These are phyloP conservation scores for Myochromella boudieri DNA, from an alignment of 768 basidiomycete species.

Conservation along the genomic window DNA sequence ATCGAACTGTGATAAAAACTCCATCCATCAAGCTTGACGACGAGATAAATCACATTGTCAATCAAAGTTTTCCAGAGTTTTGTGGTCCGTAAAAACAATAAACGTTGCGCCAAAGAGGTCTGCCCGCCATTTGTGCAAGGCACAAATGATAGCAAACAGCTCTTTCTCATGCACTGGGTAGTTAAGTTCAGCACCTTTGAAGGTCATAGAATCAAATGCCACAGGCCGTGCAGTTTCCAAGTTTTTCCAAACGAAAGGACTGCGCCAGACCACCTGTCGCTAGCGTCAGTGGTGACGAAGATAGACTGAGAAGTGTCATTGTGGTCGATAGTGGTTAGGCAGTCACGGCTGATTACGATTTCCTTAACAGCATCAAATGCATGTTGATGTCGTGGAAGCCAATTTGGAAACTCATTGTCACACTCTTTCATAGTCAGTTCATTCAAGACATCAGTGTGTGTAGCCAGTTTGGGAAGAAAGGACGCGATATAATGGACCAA, in stretches of 20 bases:
- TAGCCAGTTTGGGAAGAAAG: slow-evolving; percentile 21
- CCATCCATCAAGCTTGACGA: not conserved
- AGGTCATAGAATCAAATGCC: not conserved
- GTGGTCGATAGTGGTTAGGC: not conserved
- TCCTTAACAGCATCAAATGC: not conserved
- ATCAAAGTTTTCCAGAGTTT: not conserved
- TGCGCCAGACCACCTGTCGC: not conserved
- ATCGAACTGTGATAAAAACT: not conserved
- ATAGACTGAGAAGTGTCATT: not conserved
- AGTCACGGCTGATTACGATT: not conserved
- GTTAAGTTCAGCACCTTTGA: not conserved
- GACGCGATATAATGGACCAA: slow-evolving; percentile 21
- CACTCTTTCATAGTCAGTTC: not conserved
- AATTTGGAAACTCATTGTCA: not conserved
- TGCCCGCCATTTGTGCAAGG: not conserved
- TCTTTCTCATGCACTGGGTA: not conserved
- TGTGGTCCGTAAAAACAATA: not conserved
- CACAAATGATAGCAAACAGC: not conserved
- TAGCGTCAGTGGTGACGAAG: not conserved
- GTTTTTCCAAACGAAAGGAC: not conserved
- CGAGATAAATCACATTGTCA: not conserved
- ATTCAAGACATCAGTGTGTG: slow-evolving; percentile 20
- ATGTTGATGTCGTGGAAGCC: not conserved
- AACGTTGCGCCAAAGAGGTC: not conserved
- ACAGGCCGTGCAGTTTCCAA: not conserved